Percentiles rank a stretch among this genome's conserved stretches.
phyloP scores from a whole-genome alignment of 2,329 filamentous ascomycete genomes.

The Penicillium sp. region DNA sequence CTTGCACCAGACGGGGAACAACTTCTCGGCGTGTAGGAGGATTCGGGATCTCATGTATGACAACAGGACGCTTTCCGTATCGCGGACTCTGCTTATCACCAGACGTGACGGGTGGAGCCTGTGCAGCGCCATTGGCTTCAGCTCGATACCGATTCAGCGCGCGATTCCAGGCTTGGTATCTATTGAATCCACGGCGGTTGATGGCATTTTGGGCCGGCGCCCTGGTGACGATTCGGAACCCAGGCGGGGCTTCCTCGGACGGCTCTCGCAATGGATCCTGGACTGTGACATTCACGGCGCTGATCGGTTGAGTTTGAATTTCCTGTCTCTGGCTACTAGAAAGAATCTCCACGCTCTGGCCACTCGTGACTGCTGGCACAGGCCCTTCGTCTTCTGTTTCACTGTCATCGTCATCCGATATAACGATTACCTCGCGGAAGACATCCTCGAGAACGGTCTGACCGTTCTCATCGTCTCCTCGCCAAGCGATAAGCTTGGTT shows the following conservation, averaged over 20 bases:
- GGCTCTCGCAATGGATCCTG: constrained; percentile 28
- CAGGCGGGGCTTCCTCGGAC: constrained; percentile 39
- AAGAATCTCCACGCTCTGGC: constrained; percentile 47
- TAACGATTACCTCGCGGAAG: constrained; percentile 64
- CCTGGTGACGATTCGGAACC: constrained; percentile 39
- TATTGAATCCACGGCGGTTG: constrained; percentile 48
- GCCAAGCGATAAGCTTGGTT: constrained; percentile 62
- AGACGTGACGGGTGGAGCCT: constrained; percentile 7
- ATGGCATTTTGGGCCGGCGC: constrained; percentile 35
- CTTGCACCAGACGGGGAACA: constrained; percentile 13
- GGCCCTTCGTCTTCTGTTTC: constrained; percentile 42
- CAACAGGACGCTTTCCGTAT: constrained; percentile 21
- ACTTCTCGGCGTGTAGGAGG: constrained; percentile 12
- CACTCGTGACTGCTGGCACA: constrained; percentile 29
- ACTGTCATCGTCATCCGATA: constrained; percentile 62
- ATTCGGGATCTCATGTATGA: constrained; percentile 20
- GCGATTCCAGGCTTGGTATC: constrained; percentile 51
- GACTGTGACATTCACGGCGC: constrained; percentile 22
- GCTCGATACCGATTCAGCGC: constrained; percentile 45
- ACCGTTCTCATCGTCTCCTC: constrained; percentile 59
- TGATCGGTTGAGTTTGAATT: constrained; percentile 34
- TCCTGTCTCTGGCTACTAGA: constrained; percentile 41
- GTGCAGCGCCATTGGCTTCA: constrained; percentile 21
- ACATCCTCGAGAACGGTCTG: constrained; percentile 60
- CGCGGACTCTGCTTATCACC: constrained; percentile 20